phyloP scores from a whole-genome alignment of 176 grass and related monocot genomes.

The Oryza meyeriana region DNA sequence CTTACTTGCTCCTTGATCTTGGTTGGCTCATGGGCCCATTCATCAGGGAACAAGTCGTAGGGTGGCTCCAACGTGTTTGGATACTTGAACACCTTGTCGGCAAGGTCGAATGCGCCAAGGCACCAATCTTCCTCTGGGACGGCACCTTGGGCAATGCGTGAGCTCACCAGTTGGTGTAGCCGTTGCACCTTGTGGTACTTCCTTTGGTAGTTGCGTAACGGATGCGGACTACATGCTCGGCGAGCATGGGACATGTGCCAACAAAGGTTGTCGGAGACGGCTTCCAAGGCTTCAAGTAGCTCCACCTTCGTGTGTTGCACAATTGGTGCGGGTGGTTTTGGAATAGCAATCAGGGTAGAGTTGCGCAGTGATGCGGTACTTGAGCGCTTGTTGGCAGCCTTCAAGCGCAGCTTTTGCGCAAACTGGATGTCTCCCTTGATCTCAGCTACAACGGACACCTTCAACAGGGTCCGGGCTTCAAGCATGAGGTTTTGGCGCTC shows the following conservation, averaged over 20 bases:
- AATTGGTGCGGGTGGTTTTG: not conserved
- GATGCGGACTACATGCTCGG: not conserved
- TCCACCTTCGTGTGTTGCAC: not conserved
- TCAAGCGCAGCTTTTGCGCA: not conserved
- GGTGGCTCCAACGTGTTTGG: not conserved
- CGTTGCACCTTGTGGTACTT: not conserved
- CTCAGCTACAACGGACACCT: no score
- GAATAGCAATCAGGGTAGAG: accelerated
- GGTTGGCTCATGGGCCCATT: not conserved
- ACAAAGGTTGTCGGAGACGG: not conserved
- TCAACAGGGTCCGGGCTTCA: not conserved
- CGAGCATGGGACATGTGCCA: not conserved
- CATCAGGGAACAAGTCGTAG: not conserved
- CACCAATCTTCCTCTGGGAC: not conserved
- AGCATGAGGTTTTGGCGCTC: not conserved
- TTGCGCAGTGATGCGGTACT: accelerated
- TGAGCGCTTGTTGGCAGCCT: not conserved
- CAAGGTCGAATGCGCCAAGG: not conserved
- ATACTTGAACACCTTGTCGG: not conserved
- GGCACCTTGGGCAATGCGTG: not conserved
- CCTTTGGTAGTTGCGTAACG: not conserved
- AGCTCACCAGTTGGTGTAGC: not conserved
- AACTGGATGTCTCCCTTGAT: no score
- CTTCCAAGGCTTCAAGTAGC: not conserved
- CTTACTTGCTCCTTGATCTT: not conserved